A percentile compares a stretch with the other conserved stretches of the same genome.
These are phyloP conservation scores for Chaetomium tenue DNA, from an alignment of 495 filamentous ascomycete species.

Conservation along the genomic window DNA sequence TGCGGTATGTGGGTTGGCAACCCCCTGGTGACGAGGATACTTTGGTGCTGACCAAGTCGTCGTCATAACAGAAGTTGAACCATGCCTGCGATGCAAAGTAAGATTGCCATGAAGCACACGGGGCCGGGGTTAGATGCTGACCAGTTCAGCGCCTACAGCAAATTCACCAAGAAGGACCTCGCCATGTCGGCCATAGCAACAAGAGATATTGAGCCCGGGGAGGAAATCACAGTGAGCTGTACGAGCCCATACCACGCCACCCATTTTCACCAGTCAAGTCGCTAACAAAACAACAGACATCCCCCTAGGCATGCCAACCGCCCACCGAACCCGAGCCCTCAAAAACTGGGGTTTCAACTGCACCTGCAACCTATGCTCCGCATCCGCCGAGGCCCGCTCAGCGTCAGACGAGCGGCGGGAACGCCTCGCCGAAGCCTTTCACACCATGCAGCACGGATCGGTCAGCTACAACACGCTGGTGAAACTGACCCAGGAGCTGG, in stretches of 20 bases:
- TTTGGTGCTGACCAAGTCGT: not conserved
- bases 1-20: conserved; percentile 28
- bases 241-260: not conserved
- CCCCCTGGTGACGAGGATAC: not conserved
- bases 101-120: not conserved
- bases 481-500: conserved; percentile 25
- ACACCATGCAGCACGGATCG: conserved; percentile 26
- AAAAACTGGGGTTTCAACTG: conserved; percentile 41
- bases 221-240: conserved; percentile 44
- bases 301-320: conserved; percentile 32
- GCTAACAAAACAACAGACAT: not conserved
- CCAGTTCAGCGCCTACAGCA: conserved; percentile 30
- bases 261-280: not conserved
- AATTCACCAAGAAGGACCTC: conserved; percentile 31
- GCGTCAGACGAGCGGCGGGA: conserved; percentile 34
- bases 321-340: conserved; percentile 28
- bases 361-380: conserved; percentile 35
- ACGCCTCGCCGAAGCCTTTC: conserved; percentile 31
- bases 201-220: conserved; percentile 36
- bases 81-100: not conserved
- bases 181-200: conserved; percentile 38
- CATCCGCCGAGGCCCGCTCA: conserved; percentile 20
- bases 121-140: not conserved
- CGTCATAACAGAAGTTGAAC: not conserved
- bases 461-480: conserved; percentile 17